Conservation (phyloP, 352 stramenopile genomes). For the Phytopythium kandeliae region DNA sequence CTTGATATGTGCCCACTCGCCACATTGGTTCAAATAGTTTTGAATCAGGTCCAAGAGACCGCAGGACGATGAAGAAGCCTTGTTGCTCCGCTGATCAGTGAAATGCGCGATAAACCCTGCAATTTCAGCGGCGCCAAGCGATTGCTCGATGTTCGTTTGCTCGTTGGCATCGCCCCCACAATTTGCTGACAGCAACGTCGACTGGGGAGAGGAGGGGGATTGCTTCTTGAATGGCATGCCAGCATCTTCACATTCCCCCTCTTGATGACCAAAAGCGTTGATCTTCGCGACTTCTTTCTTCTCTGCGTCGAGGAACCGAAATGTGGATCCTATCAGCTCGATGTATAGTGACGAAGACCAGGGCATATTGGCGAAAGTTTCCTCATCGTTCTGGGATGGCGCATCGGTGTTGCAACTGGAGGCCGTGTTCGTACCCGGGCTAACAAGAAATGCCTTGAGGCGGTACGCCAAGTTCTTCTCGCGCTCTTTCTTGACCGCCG, state of each 20-base stretch:
- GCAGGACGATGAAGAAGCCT: not conserved
- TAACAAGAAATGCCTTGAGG: constrained; percentile 31
- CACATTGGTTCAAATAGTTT: constrained; percentile 54
- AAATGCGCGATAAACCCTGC: constrained; percentile 9
- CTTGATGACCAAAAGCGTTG: constrained; percentile 13
- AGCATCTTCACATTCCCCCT: not conserved
- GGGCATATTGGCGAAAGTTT: constrained; percentile 2
- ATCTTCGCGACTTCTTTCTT: constrained; percentile 10
- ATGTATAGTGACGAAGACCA: constrained; percentile 24
- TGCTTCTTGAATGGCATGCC: not conserved
- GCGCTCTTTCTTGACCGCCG: constrained; percentile 46
- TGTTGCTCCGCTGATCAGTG: not conserved
- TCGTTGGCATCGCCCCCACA: not conserved
- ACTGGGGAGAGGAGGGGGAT: not conserved
- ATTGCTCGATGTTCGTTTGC: not conserved
- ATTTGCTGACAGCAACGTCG: not conserved
- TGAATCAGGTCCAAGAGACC: constrained; percentile 21
- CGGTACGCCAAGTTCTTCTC: constrained; percentile 60
- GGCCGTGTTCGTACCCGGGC: constrained; percentile 5
- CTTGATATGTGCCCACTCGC: constrained; percentile 37
- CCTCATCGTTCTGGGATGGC: constrained; percentile 3
- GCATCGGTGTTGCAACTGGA: constrained; percentile 5
- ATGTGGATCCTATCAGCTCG: constrained; percentile 21
- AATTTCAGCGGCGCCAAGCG: constrained; percentile 4
- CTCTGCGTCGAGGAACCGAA: constrained; percentile 18